Conservation (phyloP, 2,329 filamentous ascomycete genomes). For the Pseudocercospora fuligena region DNA sequence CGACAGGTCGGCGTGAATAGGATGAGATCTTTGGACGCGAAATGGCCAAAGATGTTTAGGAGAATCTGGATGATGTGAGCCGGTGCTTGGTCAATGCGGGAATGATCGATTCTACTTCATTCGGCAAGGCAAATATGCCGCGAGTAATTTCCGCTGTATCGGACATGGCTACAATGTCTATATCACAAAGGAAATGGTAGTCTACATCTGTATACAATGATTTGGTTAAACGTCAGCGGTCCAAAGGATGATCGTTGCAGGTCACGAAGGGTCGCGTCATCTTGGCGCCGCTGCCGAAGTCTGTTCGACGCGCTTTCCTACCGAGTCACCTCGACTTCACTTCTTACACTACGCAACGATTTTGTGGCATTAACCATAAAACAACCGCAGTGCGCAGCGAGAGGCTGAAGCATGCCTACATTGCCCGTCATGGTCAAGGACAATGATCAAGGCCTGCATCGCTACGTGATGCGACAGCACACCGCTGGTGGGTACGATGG, state of each 20-base stretch:
- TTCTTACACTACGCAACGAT: not conserved
- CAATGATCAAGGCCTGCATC: constrained; percentile 8
- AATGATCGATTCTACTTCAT: constrained; percentile 35
- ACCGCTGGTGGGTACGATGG: constrained; percentile 7
- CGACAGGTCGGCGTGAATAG: constrained; percentile 63
- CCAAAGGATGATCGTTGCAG: constrained; percentile 1
- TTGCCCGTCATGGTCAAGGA: not conserved
- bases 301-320: not conserved
- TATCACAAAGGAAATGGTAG: not conserved
- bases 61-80: constrained; percentile 43
- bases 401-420: not conserved
- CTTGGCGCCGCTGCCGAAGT: not conserved
- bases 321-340: constrained; percentile 1
- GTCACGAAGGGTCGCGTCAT: not conserved
- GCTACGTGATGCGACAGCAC: constrained; percentile 19
- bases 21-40: constrained; percentile 53
- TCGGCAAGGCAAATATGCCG: constrained; percentile 39
- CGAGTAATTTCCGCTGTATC: constrained; percentile 17
- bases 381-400: not conserved
- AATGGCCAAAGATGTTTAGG: constrained; percentile 48
- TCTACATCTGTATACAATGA: not conserved
- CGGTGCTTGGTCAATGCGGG: constrained; percentile 7
- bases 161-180: constrained; percentile 5
- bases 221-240: not conserved
- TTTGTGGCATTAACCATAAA: not conserved